Conservation (phyloP, 768 basidiomycete genomes). For the Boletus rex-veris region DNA sequence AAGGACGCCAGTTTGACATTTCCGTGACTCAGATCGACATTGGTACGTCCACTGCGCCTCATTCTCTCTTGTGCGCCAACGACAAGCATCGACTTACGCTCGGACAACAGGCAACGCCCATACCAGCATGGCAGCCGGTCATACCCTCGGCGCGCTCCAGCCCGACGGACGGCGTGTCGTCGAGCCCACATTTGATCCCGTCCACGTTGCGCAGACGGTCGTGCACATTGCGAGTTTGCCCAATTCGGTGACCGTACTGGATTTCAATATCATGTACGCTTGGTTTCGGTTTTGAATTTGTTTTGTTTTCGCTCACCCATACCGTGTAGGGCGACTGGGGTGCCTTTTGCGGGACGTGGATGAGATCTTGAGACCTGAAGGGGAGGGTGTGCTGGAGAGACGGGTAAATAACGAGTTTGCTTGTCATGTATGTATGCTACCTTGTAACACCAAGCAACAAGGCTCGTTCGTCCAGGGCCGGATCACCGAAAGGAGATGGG, state of each 20-base stretch:
- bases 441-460: too few species aligned
- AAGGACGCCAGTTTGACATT: slow-evolving; percentile 71
- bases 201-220: slow-evolving; percentile 68
- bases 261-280: slow-evolving; percentile 71
- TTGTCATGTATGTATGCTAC: too few species aligned
- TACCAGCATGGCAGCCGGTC: slow-evolving; percentile 52
- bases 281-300: neutral
- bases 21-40: slow-evolving; percentile 83
- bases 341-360: slow-evolving; percentile 49
- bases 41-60: slow-evolving; percentile 37
- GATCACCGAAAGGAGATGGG: too few species aligned
- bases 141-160: slow-evolving; percentile 55
- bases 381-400: too few species aligned
- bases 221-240: slow-evolving; percentile 72
- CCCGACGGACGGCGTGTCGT: slow-evolving; percentile 55
- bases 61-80: too few species aligned
- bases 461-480: too few species aligned
- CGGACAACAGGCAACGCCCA: slow-evolving; percentile 60
- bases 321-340: slow-evolving; percentile 40
- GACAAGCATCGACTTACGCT: neutral
- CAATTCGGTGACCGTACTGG: slow-evolving; percentile 62
- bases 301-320: neutral
- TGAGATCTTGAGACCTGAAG: neutral
- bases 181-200: slow-evolving; percentile 68
- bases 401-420: too few species aligned